These are phyloP conservation scores for Fusarium anguioides DNA, from an alignment of 2,329 filamentous ascomycete species.

Conservation along the genomic window DNA sequence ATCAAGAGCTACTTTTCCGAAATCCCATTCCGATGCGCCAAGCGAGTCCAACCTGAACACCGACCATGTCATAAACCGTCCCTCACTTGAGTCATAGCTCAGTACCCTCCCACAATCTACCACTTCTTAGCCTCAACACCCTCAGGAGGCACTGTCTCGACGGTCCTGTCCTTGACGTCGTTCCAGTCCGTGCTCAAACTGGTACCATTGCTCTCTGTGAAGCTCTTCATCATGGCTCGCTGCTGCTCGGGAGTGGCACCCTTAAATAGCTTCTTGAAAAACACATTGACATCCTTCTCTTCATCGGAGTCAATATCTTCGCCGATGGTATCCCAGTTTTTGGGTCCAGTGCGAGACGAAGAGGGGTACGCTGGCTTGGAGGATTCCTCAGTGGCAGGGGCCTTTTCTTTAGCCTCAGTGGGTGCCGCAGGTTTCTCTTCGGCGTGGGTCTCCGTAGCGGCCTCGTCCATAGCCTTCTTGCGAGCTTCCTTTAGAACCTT, in stretches of 20 bases:
- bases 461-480: slow-evolving; percentile 38
- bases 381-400: background rate
- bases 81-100: background rate
- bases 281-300: slow-evolving; percentile 74
- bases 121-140: slow-evolving; percentile 83
- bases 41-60: slow-evolving; percentile 1
- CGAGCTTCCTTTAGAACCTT: slow-evolving; percentile 34
- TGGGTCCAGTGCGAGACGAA: slow-evolving; percentile 83
- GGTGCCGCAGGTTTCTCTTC: slow-evolving; percentile 2
- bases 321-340: slow-evolving; percentile 89
- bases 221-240: slow-evolving; percentile 98
- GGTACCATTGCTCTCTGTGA: slow-evolving; percentile 92
- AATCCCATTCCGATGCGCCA: slow-evolving; percentile 34
- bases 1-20: slow-evolving; percentile 18
- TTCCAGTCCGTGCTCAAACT: slow-evolving; percentile 91
- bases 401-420: slow-evolving; percentile 21
- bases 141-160: slow-evolving; percentile 79
- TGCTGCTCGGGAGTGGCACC: slow-evolving; percentile 80
- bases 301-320: slow-evolving; percentile 66
- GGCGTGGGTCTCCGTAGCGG: background rate
- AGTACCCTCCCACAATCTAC: background rate
- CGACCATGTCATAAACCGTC: slow-evolving; percentile 15
- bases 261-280: slow-evolving; percentile 92
- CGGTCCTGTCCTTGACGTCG: slow-evolving; percentile 77
- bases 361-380: slow-evolving; percentile 74